phyloP scores from a whole-genome alignment of 2,329 filamentous ascomycete genomes.

The Cladophialophora exuberans region DNA sequence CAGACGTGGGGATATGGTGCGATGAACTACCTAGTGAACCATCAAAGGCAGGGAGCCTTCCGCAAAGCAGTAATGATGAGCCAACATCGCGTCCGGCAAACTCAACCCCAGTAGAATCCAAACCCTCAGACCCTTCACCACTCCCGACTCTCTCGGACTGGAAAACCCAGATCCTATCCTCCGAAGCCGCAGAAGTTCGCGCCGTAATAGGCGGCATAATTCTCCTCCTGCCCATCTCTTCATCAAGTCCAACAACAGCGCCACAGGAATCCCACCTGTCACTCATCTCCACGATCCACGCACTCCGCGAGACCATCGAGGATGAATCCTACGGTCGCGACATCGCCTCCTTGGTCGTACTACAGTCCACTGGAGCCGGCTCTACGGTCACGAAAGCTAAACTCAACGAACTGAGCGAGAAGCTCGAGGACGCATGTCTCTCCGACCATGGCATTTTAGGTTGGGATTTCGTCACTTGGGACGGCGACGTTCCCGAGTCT shows the following conservation, averaged over 20 bases:
- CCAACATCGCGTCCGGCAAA: too few relatives aligned
- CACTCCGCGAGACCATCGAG: constrained; percentile 45
- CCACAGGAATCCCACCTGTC: constrained; percentile 32
- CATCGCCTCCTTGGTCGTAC: constrained; percentile 20
- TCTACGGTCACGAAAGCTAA: constrained; percentile 17
- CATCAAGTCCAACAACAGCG: not conserved
- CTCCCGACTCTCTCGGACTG: constrained; percentile 35
- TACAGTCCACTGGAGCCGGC: constrained; percentile 16
- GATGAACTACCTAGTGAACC: constrained; percentile 44
- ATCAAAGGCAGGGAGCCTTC: not conserved
- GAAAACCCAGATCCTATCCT: constrained; percentile 45
- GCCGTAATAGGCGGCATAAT: constrained; percentile 50
- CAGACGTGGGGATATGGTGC: constrained; percentile 51
- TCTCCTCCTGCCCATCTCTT: constrained; percentile 39
- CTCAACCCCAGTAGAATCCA: too few relatives aligned
- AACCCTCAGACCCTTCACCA: not conserved
- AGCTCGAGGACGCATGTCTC: constrained; percentile 47
- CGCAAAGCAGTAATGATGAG: not conserved
- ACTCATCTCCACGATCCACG: constrained; percentile 42
- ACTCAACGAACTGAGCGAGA: constrained; percentile 25
- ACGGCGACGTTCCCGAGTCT: constrained; percentile 27
- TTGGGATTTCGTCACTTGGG: constrained; percentile 49
- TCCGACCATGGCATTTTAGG: constrained; percentile 45
- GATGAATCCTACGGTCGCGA: constrained; percentile 43
- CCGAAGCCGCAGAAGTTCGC: constrained; percentile 47